phyloP scores from a whole-genome alignment of 2,329 filamentous ascomycete genomes.

The Aspergillus piperis region DNA sequence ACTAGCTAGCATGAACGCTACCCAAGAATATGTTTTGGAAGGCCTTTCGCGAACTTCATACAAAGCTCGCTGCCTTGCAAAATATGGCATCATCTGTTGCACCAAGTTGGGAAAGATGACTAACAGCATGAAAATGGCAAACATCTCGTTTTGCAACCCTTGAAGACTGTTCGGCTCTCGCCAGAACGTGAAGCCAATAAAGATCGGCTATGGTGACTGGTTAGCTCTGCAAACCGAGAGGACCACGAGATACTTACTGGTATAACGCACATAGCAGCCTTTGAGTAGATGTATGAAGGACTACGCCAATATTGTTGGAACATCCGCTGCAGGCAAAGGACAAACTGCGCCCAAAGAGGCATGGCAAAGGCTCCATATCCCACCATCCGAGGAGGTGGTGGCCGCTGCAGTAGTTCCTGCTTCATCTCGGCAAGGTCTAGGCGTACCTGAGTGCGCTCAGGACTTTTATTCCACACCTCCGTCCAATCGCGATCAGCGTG shows the following conservation, averaged over 20 bases:
- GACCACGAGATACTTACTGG: constrained; percentile 62
- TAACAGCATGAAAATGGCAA: constrained; percentile 78
- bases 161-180: constrained; percentile 70
- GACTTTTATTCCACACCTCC: constrained; percentile 60
- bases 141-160: constrained; percentile 87
- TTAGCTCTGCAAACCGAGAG: neutral
- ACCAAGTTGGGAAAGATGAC: constrained; percentile 67
- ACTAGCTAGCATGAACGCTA: constrained; percentile 67
- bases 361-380: constrained; percentile 77
- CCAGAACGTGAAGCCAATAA: constrained; percentile 82
- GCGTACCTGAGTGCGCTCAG: constrained; percentile 53
- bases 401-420: constrained; percentile 32
- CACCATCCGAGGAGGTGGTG: constrained; percentile 44
- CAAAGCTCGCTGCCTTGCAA: constrained; percentile 56
- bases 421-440: constrained; percentile 48
- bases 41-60: constrained; percentile 61
- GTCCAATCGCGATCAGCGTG: constrained; percentile 63
- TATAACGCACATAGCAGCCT: constrained; percentile 65
- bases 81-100: constrained; percentile 57
- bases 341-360: constrained; percentile 66
- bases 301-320: constrained; percentile 91
- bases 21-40: constrained; percentile 71
- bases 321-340: constrained; percentile 68
- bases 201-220: constrained; percentile 57
- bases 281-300: constrained; percentile 83